These are phyloP conservation scores for Ceratobasidium sp. DNA, from an alignment of 1,284 basidiomycete genomes.

Conservation along the genomic window DNA sequence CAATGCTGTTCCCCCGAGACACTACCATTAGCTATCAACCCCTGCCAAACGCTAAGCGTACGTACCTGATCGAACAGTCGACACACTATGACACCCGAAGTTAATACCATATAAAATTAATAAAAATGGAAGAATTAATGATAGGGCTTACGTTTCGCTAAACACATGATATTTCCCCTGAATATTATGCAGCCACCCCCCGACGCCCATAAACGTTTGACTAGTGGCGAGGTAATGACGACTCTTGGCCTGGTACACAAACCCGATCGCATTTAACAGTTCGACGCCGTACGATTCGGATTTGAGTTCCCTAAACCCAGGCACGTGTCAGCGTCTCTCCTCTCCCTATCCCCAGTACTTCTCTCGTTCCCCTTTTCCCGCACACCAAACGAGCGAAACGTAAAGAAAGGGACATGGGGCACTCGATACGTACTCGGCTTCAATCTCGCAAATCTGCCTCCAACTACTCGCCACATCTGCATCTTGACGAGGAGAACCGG, in stretches of 20 bases:
- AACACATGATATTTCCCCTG: constrained; percentile 95
- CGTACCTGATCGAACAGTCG: constrained; percentile 76
- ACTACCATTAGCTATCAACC: constrained; percentile 45
- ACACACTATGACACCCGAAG: constrained; percentile 78
- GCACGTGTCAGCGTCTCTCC: not conserved
- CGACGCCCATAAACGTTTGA: constrained; percentile 83
- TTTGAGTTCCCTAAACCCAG: constrained; percentile 76
- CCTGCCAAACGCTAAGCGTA: not conserved
- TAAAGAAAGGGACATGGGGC: not conserved
- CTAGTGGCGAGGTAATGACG: constrained; percentile 82
- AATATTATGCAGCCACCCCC: constrained; percentile 94
- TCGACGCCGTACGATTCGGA: constrained; percentile 95
- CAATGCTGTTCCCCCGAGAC: constrained; percentile 67
- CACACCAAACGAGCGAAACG: constrained; percentile 12
- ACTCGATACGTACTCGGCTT: constrained; percentile 76
- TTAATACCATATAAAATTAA: constrained; percentile 6
- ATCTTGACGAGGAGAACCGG: constrained; percentile 72
- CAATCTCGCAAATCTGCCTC: constrained; percentile 82
- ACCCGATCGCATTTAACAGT: constrained; percentile 90
- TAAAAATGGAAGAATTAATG: constrained; percentile 42
- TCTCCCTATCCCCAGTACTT: too few relatives aligned
- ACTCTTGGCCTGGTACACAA: constrained; percentile 85
- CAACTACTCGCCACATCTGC: constrained; percentile 76
- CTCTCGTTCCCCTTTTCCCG: too few relatives aligned
- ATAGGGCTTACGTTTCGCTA: constrained; percentile 84